phyloP scores from a whole-genome alignment of 768 basidiomycete species.

The Rhizopogon rudus region DNA sequence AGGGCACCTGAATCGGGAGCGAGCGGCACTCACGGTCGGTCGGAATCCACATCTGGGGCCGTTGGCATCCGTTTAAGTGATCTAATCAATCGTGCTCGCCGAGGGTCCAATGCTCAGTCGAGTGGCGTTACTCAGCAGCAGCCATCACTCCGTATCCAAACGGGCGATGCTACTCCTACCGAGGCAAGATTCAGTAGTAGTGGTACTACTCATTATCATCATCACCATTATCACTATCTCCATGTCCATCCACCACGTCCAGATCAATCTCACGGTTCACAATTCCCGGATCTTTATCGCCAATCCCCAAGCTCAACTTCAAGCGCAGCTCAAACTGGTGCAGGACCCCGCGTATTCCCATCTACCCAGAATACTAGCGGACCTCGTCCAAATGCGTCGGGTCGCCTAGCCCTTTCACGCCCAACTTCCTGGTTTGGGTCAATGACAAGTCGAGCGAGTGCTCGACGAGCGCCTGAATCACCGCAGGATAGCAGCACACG shows the following conservation, averaged over 20 bases:
- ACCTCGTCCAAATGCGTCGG: not conserved
- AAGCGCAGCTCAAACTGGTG: not conserved
- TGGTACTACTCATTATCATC: not conserved
- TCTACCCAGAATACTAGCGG: not conserved
- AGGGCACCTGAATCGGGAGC: not conserved
- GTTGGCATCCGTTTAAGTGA: not conserved
- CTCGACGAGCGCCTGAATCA: not conserved
- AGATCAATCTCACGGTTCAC: not conserved
- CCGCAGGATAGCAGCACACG: not conserved
- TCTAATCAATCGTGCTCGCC: not conserved
- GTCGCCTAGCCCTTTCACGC: not conserved
- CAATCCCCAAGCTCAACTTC: not conserved
- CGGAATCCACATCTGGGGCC: not conserved
- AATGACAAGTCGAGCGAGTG: not conserved
- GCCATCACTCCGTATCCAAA: not conserved
- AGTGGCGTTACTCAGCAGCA: not conserved
- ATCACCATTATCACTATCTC: not conserved
- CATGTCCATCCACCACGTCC: not conserved
- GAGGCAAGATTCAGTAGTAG: not conserved
- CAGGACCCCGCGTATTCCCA: not conserved
- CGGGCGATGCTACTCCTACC: not conserved
- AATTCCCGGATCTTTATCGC: not conserved
- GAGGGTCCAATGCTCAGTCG: not conserved
- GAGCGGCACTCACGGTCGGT: not conserved
- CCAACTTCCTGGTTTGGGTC: constrained; percentile 2